Base-by-base conservation (phyloP, 2,329 filamentous ascomycete species). In the Rhinocladiella similis region DNA sequence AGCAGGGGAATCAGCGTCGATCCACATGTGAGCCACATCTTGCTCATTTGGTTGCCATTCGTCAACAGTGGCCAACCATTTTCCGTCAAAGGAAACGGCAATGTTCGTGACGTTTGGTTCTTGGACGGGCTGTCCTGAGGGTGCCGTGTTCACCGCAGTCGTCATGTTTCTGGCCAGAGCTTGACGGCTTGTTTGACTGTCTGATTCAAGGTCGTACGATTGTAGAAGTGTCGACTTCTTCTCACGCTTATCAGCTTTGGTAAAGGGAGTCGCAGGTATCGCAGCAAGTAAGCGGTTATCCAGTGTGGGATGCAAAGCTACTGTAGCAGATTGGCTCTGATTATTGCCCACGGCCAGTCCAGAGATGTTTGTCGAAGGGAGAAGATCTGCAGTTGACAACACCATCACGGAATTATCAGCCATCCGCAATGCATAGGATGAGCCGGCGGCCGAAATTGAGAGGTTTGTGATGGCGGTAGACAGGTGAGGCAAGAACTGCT, bases 371-470 rank as follows among this genome's bases (percentile, higher is more conserved):
- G 89, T 84, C 14, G 87, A 91, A 3, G 94, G 90, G 68, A 88
- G 86, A 70, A 97, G 80, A 71, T 97, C 92, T 12, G 90, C 85
- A 3, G 94, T 97, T 1, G 93, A 96, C 14, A 99, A 73, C 5
- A 97, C 80, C 82, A 97, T 93, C 53, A 88, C 80, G 1, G 91
- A 96, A 72, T 99, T 99, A 71, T 97, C 93, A 25, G 91, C 90
- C 49, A 97, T 80, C 63, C 91, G 89, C 20, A 97, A 72, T 3
- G 86, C 88, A 67, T 97, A 99, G 0, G 89, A 87, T 38, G 90
- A 83, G 5, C 94, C 93, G 16, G 78, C 80, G 0, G 87, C 82
- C 14, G 92, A 97, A 33, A 99, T 83, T 3, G 89, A 86, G 42
- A 99, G 83, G 65, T 89, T 91, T 69, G 94, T 88, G 35, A 99